Evolutionary conservation across 2,329 filamentous ascomycete genomes (phyloP).

Genomic region (Nigrograna mackinnonii): DNA sequence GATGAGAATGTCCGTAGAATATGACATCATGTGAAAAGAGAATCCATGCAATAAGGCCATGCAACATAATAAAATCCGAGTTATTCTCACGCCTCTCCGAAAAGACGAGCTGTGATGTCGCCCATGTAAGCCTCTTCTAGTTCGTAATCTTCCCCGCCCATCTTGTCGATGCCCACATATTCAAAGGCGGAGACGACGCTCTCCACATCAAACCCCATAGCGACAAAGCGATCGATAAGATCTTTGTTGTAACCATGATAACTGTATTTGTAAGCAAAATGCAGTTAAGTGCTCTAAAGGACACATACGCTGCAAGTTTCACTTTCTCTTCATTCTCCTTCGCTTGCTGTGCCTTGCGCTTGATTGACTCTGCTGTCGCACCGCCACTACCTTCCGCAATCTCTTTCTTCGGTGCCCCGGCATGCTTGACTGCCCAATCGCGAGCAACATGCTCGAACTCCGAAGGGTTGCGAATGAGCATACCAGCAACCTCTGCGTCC

Average conservation of each 20-base stretch:
- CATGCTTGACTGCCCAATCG: conserved; percentile 87
- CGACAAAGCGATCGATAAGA: conserved; percentile 80
- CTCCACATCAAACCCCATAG: conserved; percentile 90
- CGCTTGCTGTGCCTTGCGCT: conserved; percentile 56
- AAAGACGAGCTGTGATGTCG: conserved; percentile 81
- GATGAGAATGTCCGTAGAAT: too few relatives aligned
- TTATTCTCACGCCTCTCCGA: conserved; percentile 82
- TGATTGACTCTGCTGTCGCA: conserved; percentile 57
- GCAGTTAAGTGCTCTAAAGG: too few relatives aligned
- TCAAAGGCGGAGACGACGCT: conserved; percentile 84
- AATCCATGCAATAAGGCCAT: too few relatives aligned
- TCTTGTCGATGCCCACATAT: conserved; percentile 78
- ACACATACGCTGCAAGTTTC: conserved; percentile 57
- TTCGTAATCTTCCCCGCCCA: conserved; percentile 77
- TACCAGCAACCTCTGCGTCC: conserved; percentile 90
- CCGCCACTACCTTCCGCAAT: conserved; percentile 58
- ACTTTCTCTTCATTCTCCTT: conserved; percentile 63
- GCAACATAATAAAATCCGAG: too few relatives aligned
- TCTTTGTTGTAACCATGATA: conserved; percentile 88
- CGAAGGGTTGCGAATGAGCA: conserved; percentile 79
- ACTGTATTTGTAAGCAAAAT: conserved; percentile 51
- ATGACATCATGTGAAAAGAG: too few relatives aligned
- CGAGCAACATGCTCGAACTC: conserved; percentile 81
- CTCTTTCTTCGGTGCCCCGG: conserved; percentile 69
- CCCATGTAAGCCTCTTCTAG: conserved; percentile 90